A percentile compares a stretch with the other conserved stretches of the same genome.
These are phyloP conservation scores for Carex cristatella DNA, from an alignment of 176 grass and related monocot species.

Conservation along the genomic window DNA sequence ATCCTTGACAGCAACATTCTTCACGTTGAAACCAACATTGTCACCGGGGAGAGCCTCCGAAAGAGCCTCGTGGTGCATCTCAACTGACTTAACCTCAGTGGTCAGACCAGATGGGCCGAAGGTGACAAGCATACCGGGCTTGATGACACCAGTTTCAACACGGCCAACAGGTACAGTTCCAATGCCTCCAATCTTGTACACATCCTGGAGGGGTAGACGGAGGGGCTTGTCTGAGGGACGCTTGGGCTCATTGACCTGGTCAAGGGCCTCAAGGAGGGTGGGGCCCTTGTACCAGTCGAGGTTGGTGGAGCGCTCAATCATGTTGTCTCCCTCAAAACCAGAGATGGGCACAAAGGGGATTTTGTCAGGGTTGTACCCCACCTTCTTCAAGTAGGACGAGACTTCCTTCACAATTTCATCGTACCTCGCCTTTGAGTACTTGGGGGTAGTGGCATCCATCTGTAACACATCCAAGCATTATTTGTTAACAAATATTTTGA, in stretches of 20 bases:
- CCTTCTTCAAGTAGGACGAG: slow-evolving; percentile 75
- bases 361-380: slow-evolving; percentile 81
- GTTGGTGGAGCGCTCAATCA: slow-evolving; percentile 85
- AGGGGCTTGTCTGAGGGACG: slow-evolving; percentile 90
- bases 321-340: slow-evolving; percentile 82
- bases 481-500: background rate
- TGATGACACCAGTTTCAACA: slow-evolving; percentile 73
- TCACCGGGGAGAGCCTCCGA: slow-evolving; percentile 73
- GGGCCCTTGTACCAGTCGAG: slow-evolving; percentile 92
- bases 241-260: slow-evolving; percentile 74
- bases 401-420: slow-evolving; percentile 86
- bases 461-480: background rate
- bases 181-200: slow-evolving; percentile 98
- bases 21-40: slow-evolving; percentile 76
- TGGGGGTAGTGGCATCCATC: slow-evolving; percentile 87
- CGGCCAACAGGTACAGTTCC: slow-evolving; percentile 78
- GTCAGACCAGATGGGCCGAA: slow-evolving; percentile 71
- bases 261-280: slow-evolving; percentile 72
- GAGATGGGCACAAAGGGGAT: slow-evolving; percentile 76
- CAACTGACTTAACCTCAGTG: slow-evolving; percentile 87
- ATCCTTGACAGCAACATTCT: slow-evolving; percentile 91
- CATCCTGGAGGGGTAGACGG: slow-evolving; percentile 92
- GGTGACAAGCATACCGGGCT: slow-evolving; percentile 79
- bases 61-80: slow-evolving; percentile 93
- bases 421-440: slow-evolving; percentile 67